Evolutionary conservation across 306 rosid species (phyloP), one percentile per base, ranked within the genome.

Genomic region (Gastrolobium villosum): DNA sequence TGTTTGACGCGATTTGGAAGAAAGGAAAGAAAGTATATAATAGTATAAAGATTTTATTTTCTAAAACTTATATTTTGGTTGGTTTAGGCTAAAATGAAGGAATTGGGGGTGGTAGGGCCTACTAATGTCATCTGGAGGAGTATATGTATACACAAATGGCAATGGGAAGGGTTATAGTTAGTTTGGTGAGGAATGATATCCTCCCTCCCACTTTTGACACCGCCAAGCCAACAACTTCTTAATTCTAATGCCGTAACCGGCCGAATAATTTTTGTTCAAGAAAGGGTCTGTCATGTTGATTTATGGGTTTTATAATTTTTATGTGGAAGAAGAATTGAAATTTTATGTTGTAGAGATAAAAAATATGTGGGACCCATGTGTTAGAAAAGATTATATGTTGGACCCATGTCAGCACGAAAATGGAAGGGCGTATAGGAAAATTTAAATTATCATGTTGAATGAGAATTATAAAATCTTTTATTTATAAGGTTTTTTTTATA

Each of bases 31-130:
- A 56, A 57, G 1, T 57, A n/a, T 72, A 67, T 10, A 32, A 56
- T 70, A 44, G 79, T 15, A 37, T 28, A 0, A 28, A 73, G 11
- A n/a, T 31, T 57, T 43, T 28, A 7, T 11, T 11, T 41, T 43
- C 5, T n/a, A 3, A 39, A 53, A 40, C 2, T 13, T 65, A 26
- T 56, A 52, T 13, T 54, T 39, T 56, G 64, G 79, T 67, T 20
- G 77, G 45, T 64, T 62, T 83, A 72, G 77, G 70, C 66, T 70
- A 63, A 70, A 40, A 1, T 53, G 85, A 46, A 39, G 65, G 79
- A 44, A 68, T 79, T 83, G 84, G 88, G 87, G 75, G 70, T 54
- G 70, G 88, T 89, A 84, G 96, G 91, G 85, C 82, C 87, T 79
- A 43, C 49, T 9, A 46, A 59, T 64, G 52, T 78, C 73, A 71